These are phyloP conservation scores for Francoa sonchifolia DNA, from an alignment of 441 rosid species.

Conservation along the genomic window DNA sequence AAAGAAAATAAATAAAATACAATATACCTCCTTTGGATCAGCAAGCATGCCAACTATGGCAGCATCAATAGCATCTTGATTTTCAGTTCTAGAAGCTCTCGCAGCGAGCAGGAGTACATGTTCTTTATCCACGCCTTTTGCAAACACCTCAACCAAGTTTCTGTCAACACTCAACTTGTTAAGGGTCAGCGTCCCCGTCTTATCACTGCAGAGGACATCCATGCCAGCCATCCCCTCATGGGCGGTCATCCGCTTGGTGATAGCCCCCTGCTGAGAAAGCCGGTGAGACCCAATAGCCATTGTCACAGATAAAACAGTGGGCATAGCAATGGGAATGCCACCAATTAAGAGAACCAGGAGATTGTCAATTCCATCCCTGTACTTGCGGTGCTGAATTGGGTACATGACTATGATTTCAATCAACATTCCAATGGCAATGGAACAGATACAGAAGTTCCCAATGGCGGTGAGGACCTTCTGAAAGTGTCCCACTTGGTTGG, in stretches of 20 bases:
- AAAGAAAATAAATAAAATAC: background rate
- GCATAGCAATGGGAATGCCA: slow-evolving; percentile 98
- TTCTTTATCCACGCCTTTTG: slow-evolving; percentile 49
- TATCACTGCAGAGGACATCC: slow-evolving; percentile 96
- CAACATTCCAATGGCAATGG: slow-evolving; percentile 85
- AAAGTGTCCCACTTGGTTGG: slow-evolving; percentile 69
- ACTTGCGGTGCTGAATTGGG: slow-evolving; percentile 62
- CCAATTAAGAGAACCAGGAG: slow-evolving; percentile 93
- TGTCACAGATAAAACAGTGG: slow-evolving; percentile 86
- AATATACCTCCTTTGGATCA: slow-evolving; percentile 52
- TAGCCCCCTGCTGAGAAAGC: slow-evolving; percentile 95
- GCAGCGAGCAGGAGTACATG: slow-evolving; percentile 56
- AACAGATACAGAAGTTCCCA: slow-evolving; percentile 96
- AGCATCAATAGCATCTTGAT: slow-evolving; percentile 70
- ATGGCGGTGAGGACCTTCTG: slow-evolving; percentile 90
- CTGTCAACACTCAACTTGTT: slow-evolving; percentile 84
- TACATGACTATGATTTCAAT: slow-evolving; percentile 89
- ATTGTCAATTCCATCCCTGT: slow-evolving; percentile 84
- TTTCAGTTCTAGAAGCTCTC: slow-evolving; percentile 59
- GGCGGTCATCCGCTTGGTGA: slow-evolving; percentile 96
- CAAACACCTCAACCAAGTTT: slow-evolving; percentile 74
- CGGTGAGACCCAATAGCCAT: slow-evolving; percentile 90
- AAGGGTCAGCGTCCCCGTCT: slow-evolving; percentile 91
- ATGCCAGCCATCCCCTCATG: slow-evolving; percentile 98
- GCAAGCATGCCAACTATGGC: slow-evolving; percentile 71